Conservation (phyloP, 176 grass and related monocot genomes). For the Oryza glaberrima region DNA sequence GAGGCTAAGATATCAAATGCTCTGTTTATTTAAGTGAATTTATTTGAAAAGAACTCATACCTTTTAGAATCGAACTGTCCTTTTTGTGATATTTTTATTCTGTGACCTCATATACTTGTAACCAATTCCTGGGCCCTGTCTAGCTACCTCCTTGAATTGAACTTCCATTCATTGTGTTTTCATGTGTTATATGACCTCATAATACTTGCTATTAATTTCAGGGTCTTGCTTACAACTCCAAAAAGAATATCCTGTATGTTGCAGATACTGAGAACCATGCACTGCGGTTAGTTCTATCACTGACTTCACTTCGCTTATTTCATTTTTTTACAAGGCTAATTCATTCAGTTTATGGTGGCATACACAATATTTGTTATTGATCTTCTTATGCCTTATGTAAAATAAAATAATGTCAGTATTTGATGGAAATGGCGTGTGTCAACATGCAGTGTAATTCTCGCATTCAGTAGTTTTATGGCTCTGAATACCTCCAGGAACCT, state of each 20-base stretch:
- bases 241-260: constrained; percentile 93
- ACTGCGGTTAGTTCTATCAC: constrained; percentile 62
- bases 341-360: constrained; percentile 35
- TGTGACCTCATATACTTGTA: neutral
- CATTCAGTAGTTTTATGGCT: neutral
- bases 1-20: constrained; percentile 11
- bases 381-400: constrained; percentile 11
- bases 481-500: neutral
- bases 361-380: neutral
- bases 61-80: constrained; percentile 14
- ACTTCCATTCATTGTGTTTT: constrained; percentile 14
- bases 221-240: constrained; percentile 92
- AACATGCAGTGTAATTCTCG: constrained; percentile 11
- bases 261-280: constrained; percentile 98
- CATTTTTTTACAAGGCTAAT: neutral
- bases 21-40: constrained; percentile 22
- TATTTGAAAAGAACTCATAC: constrained; percentile 29
- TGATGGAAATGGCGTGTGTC: neutral
- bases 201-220: constrained; percentile 50
- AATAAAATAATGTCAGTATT: neutral
- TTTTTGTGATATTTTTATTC: constrained; percentile 28
- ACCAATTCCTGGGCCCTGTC: neutral
- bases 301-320: constrained; percentile 18
- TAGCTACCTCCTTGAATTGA: constrained; percentile 12
- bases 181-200: neutral